Conservation (phyloP, 371 early-diverging fungal species). For the Rhizopus arrhizus region DNA sequence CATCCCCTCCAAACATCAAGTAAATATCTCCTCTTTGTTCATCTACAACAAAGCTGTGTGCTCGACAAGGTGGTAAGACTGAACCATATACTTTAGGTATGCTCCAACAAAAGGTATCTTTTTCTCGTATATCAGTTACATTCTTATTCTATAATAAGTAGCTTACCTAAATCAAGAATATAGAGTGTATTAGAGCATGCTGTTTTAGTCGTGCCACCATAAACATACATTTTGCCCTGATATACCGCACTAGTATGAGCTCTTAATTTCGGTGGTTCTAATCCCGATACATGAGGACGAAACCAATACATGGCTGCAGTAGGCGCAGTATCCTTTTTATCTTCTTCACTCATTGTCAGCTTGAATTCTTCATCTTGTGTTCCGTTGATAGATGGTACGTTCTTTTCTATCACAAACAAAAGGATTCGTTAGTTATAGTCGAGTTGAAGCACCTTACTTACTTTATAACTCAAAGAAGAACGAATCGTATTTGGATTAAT, state of each 20-base stretch:
- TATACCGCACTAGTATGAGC: conserved; percentile 80
- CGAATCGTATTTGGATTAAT: too few species aligned
- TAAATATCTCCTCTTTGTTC: conserved; percentile 56
- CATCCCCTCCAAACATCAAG: conserved; percentile 85
- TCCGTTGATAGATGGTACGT: background rate
- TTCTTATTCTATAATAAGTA: background rate
- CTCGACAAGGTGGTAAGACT: conserved; percentile 75
- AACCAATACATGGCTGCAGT: conserved; percentile 90
- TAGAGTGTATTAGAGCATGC: conserved; percentile 76
- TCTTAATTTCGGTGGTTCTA: conserved; percentile 66
- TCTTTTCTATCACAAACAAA: conserved; percentile 1
- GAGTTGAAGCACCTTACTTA: too few species aligned
- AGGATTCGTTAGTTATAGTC: too few species aligned
- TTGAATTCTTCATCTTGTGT: background rate
- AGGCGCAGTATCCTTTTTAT: conserved; percentile 26
- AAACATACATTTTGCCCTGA: conserved; percentile 76
- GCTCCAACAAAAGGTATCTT: conserved; percentile 83
- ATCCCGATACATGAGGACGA: conserved; percentile 61
- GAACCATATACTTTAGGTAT: conserved; percentile 68
- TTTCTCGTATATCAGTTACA: background rate
- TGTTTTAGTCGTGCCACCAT: conserved; percentile 81
- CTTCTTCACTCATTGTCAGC: background rate
- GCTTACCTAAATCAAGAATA: conserved; percentile 74
- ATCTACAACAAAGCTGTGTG: conserved; percentile 77
- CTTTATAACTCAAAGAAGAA: too few species aligned